phyloP scores from a whole-genome alignment of 495 filamentous ascomycete genomes.

The Emericellopsis terricola region DNA sequence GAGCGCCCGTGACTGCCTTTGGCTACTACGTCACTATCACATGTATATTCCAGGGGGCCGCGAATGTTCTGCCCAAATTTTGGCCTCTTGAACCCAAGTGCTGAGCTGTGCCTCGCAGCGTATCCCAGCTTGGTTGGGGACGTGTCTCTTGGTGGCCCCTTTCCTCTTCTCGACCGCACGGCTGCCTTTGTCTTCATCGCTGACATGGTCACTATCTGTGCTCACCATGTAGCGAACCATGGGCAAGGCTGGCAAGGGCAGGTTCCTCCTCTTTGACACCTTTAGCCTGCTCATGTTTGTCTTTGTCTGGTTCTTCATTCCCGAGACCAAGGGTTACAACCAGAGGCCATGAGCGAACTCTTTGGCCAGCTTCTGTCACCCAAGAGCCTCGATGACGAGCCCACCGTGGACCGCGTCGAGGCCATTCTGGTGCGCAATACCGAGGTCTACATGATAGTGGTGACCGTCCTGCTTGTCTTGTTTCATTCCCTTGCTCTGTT shows the following conservation, averaged over 20 bases:
- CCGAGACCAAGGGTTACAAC: constrained; percentile 36
- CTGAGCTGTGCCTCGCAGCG: too few relatives aligned
- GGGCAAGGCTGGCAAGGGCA: constrained; percentile 40
- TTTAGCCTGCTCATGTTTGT: constrained; percentile 66
- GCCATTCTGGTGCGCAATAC: too few relatives aligned
- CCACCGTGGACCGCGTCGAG: constrained; percentile 1
- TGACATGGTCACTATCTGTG: constrained; percentile 13
- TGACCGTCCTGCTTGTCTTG: too few relatives aligned
- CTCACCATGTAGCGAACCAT: constrained; percentile 44
- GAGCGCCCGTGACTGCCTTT: constrained; percentile 18
- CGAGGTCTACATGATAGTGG: too few relatives aligned
- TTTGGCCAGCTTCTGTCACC: constrained; percentile 21
- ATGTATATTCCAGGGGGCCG: constrained; percentile 51
- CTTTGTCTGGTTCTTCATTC: constrained; percentile 40
- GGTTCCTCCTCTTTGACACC: constrained; percentile 34
- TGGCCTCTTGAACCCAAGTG: too few relatives aligned
- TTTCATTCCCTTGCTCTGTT: too few relatives aligned
- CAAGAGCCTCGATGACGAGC: constrained; percentile 6
- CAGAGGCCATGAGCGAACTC: constrained; percentile 28
- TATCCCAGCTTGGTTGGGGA: constrained; percentile 61
- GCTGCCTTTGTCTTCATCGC: constrained; percentile 38
- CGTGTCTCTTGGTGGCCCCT: constrained; percentile 60
- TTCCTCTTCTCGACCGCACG: constrained; percentile 52
- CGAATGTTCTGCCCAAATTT: constrained; percentile 8
- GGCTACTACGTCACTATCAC: constrained; percentile 49